Base-by-base conservation (phyloP, 2,329 filamentous ascomycete species). In the Alternaria novae-zelandiae region DNA sequence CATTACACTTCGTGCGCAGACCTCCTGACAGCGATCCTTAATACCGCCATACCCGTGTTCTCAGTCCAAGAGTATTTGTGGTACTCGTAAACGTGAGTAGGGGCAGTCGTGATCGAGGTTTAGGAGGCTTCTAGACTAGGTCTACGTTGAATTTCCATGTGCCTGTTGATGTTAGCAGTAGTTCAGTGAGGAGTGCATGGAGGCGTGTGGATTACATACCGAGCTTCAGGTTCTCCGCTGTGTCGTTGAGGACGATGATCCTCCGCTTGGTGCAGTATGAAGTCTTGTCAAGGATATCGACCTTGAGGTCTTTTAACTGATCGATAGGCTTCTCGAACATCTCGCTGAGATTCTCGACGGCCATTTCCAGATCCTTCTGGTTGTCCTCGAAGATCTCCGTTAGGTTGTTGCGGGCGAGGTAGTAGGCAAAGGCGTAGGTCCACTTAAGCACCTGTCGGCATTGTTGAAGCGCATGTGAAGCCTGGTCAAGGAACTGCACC, bases 311-410 rank as follows among this genome's bases (percentile, higher is more conserved):
- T 5, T 93, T 88, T 17, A 99, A 84, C 73, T 97, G 94, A 44
- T 89, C 83, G n/a, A 95, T 93, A 0, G 94, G 93, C 83, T 97
- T 97, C 86, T 99, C 96, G 70, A 99, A 99, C 93, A 99, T 97
- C 81, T 97, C 94, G n/a, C 93, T 97, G 68, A 99, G 83, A 61
- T 92, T 94, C 83, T 99, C 96, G 1, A 98, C 96, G 0, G 96
- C 95, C 89, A 99, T 91, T 81, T 99, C 96, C 23, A 99, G 83
- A 78, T 99, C 96, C 80, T 97, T 97, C 76, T 99, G 96, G 79
- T 99, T 99, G 79, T 98, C 94, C 80, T 99, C 96, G 64, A 99
- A 99, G 57, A 99, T 98, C 77, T 95, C 93, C 0, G 96, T 98
- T 59, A 96, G 84, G 76, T 99, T 98, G 85, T 97, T 98, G 59